A percentile compares a stretch with the other conserved stretches of the same genome.
These are phyloP conservation scores for Antitrichia curtipendula DNA, from an alignment of 225 moss, liverwort and hornwort species.

Conservation along the genomic window DNA sequence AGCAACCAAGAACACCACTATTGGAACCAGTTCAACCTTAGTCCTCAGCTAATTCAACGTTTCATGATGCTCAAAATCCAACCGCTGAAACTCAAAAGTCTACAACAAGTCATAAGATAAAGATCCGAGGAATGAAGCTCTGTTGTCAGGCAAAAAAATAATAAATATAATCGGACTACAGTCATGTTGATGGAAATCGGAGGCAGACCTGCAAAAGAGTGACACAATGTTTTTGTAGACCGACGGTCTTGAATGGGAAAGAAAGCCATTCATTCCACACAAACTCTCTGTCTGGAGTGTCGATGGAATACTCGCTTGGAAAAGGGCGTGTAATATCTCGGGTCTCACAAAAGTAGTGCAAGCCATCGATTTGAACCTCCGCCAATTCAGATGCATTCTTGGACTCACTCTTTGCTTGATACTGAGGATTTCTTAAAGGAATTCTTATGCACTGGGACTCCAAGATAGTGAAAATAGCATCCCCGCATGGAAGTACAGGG, in stretches of 20 bases:
- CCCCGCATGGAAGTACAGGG: slow-evolving; percentile 82
- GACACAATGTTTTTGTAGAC: slow-evolving; percentile 76
- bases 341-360: slow-evolving; percentile 89
- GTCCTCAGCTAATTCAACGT: background rate
- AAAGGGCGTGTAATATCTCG: slow-evolving; percentile 91
- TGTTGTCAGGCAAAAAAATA: background rate
- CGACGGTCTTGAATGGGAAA: slow-evolving; percentile 71
- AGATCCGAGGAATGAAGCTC: background rate
- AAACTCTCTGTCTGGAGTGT: slow-evolving; percentile 80
- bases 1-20: background rate
- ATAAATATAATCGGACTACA: background rate
- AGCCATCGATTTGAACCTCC: slow-evolving; percentile 59
- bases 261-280: slow-evolving; percentile 98
- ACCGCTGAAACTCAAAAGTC: background rate
- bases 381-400: slow-evolving; percentile 82
- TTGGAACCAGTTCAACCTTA: background rate
- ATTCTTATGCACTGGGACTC: slow-evolving; percentile 89
- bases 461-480: slow-evolving; percentile 56
- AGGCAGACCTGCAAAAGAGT: slow-evolving; percentile 82
- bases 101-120: background rate
- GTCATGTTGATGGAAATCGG: background rate
- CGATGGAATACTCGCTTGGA: slow-evolving; percentile 71
- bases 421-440: slow-evolving; percentile 61
- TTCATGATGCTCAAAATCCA: background rate
- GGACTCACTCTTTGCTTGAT: slow-evolving; percentile 70